Evolutionary conservation across 176 grass and related monocot genomes (phyloP), one percentile per base, ranked within the genome.

Genomic region (Puccinellia tenuiflora): DNA sequence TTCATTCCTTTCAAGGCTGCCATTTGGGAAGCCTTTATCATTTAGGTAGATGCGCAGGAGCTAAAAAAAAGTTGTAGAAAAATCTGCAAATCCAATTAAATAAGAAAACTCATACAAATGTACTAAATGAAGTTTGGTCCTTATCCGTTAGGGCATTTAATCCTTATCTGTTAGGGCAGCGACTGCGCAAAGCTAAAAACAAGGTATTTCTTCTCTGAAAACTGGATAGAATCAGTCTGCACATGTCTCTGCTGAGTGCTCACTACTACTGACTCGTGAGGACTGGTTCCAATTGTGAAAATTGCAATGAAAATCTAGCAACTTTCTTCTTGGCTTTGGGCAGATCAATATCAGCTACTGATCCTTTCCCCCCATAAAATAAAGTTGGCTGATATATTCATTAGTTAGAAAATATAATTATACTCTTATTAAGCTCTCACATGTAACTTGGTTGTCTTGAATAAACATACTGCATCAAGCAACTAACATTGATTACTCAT

Each of bases 181-280:
- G 69, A n/a, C 29, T 68, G 45, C 30, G 38, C 28, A 70, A 47
- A 56, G 39, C 35, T 55, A 50, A 50, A 50, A 50, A 1, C 48
- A 13, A 54, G 5, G 73, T 18, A 76, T 55, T 24, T 35, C 51
- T 54, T 34, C 5, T 38, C n/a, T n/a, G 67, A 86, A 39, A 35
- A 80, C 43, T 64, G 33, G 7, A 34, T 5, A 56, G 25, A 10
- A 80, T 43, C 29, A 79, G 34, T 79, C 56, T 72, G 33, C 21
- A 59, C 17, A n/a, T 35, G 34, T 68, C 30, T 79, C 29, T 35
- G 35, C 29, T 60, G 30, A 43, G 11, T 69, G 67, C 37, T 43
- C 37, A 73, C 84, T 50, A 85, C 28, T 79, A 34, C 51, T 71
- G 29, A 79, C 28, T 79, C 24, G 51, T 60, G 40, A 79, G 9